These are phyloP conservation scores for Arxiozyma slooffiae DNA, from an alignment of 1,139 yeast genomes.

Conservation along the genomic window DNA sequence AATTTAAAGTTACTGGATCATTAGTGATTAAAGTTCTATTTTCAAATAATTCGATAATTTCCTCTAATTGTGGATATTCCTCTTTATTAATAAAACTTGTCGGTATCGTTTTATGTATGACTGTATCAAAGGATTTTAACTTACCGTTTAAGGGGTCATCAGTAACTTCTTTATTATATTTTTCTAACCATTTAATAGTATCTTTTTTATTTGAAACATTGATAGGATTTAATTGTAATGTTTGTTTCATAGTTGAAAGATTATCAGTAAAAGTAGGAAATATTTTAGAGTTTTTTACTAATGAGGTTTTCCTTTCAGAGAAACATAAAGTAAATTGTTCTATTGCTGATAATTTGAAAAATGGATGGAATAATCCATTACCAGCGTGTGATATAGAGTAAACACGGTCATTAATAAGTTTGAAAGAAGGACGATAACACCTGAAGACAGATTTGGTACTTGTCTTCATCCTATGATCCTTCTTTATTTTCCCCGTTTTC, in stretches of 20 bases:
- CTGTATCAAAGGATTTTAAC: neutral
- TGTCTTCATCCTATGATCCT: neutral
- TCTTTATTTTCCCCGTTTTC: too few species aligned
- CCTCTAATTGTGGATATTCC: slow-evolving; percentile 3
- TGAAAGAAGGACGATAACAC: neutral
- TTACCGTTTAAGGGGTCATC: neutral
- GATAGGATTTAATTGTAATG: neutral
- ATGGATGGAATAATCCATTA: slow-evolving; percentile 8
- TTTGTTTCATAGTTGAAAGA: neutral
- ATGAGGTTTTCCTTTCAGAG: slow-evolving; percentile 12
- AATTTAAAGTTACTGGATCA: slow-evolving; percentile 4
- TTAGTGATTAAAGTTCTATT: neutral
- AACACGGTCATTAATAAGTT: neutral
- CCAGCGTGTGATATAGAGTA: neutral
- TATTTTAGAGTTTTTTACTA: slow-evolving; percentile 14
- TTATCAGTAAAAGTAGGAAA: slow-evolving; percentile 9
- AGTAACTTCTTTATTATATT: slow-evolving; percentile 3
- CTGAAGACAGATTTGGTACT: neutral
- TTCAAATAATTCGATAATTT: slow-evolving; percentile 4
- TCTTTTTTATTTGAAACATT: neutral
- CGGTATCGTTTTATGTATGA: neutral
- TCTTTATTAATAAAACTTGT: neutral
- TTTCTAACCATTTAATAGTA: slow-evolving; percentile 6
- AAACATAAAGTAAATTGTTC: slow-evolving; percentile 19
- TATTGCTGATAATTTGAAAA: slow-evolving; percentile 16